A percentile compares a stretch with the other conserved stretches of the same genome.
phyloP scores from a whole-genome alignment of 192 early-diverging fungal genomes.

The Entrophospora sp. region DNA sequence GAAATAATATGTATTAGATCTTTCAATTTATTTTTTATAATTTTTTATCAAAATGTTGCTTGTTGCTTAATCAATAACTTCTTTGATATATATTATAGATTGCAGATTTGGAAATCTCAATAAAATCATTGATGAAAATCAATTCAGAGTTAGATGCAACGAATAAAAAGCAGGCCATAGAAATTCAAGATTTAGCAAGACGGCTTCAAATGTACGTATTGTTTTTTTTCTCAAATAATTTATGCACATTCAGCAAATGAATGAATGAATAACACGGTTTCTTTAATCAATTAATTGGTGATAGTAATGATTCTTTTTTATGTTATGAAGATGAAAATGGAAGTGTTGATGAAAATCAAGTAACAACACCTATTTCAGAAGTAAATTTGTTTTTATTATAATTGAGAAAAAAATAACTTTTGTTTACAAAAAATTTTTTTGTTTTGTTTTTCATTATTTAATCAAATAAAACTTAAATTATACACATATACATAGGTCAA shows the following conservation, averaged over 20 bases:
- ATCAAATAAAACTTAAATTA: not conserved
- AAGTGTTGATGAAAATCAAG: not conserved
- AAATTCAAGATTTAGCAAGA: constrained; percentile 40
- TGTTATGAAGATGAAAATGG: not conserved
- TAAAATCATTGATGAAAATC: constrained; percentile 36
- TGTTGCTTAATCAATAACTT: not conserved
- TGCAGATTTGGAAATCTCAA: constrained; percentile 49
- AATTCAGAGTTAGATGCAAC: constrained; percentile 44
- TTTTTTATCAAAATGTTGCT: not conserved
- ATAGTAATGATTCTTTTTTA: constrained; percentile 12
- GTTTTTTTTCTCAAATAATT: not conserved
- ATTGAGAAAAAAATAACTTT: not conserved
- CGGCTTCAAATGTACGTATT: constrained; percentile 26
- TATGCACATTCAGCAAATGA: not conserved
- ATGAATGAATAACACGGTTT: not conserved
- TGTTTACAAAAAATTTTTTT: not conserved
- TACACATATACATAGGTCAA: not conserved
- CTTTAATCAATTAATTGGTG: not conserved
- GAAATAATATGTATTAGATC: not conserved
- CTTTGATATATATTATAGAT: constrained; percentile 23
- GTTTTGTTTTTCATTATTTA: not conserved
- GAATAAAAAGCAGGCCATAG: constrained; percentile 38
- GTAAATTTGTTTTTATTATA: not conserved
- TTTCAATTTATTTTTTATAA: not conserved
- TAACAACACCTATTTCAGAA: constrained; percentile 11